Evolutionary conservation across 257 asterid species (phyloP), one percentile per base, ranked within the genome.

Genomic region (Asclepias syriaca): DNA sequence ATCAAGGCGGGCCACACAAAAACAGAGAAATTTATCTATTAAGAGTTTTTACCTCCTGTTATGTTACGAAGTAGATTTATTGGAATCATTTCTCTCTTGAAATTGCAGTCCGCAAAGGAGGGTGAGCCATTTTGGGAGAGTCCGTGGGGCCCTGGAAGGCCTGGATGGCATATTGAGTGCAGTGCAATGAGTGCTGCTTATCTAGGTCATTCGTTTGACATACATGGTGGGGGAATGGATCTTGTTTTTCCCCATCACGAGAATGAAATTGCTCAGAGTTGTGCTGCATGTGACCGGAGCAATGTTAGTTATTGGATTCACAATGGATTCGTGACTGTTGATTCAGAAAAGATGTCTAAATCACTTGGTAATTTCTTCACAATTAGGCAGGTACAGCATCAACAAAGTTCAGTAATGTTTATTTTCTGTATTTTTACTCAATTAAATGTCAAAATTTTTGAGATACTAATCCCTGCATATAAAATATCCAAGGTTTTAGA

Each of bases 71-170:
- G 34, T 22, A 66, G 34, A 49, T 72, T 66, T 50, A 43, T 53
- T 77, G 24, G 51, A 24, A 24, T 24, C 27, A 24, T 24, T 24
- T 24, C 6, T 6, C 10, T 43, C 10, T 43, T 1, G 0, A 43
- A 43, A 43, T 43, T 76, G 78, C 90, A 94, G 99, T 86, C 97
- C n/a, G 96, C 97, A n/a, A 94, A 94, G 85, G 93, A 85, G 82
- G 96, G 98, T 68, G 99, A 91, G 74, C 99, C 97, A 55, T 91
- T 75, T 69, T 94, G 99, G 99, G 93, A 86, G 79, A 94, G 99
- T 83, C 99, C 99, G 5, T 94, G 98, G 98, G 98, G 98, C 74
- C 96, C 93, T 77, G 98, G 98, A 79, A 91, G 97, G 84, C 98
- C 98, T 73, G 99, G 98, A 78, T 94, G 99, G 98, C 99, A 94